Evolutionary conservation across 345 rosid genomes (phyloP).

Genomic region (Kernera saxatilis): DNA sequence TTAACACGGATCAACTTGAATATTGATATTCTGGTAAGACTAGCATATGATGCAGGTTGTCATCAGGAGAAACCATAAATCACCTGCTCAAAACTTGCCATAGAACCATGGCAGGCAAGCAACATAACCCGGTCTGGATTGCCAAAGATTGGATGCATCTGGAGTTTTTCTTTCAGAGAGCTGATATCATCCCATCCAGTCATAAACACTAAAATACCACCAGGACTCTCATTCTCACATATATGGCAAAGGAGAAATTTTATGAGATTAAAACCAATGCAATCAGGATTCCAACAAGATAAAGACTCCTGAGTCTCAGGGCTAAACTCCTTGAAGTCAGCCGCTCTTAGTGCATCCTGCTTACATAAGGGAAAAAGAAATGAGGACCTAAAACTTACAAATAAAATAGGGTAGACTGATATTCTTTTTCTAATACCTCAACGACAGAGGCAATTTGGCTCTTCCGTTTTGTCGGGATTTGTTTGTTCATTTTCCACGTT

Average conservation of each 20-base stretch:
- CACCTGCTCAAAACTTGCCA: constrained; percentile 97
- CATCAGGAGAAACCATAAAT: not conserved
- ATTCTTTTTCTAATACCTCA: constrained; percentile 50
- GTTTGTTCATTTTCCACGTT: constrained; percentile 81
- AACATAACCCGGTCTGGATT: constrained; percentile 62
- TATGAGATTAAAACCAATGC: constrained; percentile 88
- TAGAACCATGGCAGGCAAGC: constrained; percentile 94
- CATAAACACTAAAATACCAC: constrained; percentile 87
- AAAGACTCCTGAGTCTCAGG: constrained; percentile 64
- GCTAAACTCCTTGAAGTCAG: constrained; percentile 58
- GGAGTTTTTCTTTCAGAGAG: constrained; percentile 81
- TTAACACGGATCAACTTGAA: not conserved
- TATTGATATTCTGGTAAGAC: not conserved
- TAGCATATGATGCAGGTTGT: constrained; percentile 1
- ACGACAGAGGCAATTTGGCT: constrained; percentile 78
- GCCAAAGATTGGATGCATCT: constrained; percentile 60
- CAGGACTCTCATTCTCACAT: constrained; percentile 68
- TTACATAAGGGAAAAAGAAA: constrained; percentile 10
- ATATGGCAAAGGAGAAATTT: constrained; percentile 59
- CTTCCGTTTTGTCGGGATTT: constrained; percentile 77
- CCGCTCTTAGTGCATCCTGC: constrained; percentile 72
- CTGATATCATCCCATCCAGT: constrained; percentile 97
- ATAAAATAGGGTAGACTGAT: not conserved
- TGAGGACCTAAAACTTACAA: constrained; percentile 12
- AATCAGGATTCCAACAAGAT: constrained; percentile 88